phyloP scores from a whole-genome alignment of 768 basidiomycete species.

The Mycena epipterygia region DNA sequence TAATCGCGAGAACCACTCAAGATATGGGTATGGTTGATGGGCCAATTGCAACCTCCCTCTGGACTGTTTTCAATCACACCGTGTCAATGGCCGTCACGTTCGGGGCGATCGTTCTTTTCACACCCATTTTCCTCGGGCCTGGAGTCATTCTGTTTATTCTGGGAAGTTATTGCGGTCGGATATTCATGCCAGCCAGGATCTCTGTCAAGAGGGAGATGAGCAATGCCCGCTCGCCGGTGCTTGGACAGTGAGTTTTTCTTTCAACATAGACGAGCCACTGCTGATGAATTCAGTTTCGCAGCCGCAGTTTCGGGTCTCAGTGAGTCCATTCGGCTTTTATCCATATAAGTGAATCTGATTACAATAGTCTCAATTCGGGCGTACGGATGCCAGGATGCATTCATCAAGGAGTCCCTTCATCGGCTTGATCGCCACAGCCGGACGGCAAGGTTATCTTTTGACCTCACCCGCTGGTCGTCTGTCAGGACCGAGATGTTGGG shows the following conservation, averaged over 20 bases:
- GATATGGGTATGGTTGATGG: slow-evolving; percentile 75
- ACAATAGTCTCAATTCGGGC: slow-evolving; percentile 70
- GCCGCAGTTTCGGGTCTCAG: slow-evolving; percentile 71
- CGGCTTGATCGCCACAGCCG: slow-evolving; percentile 71
- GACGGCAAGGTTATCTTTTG: slow-evolving; percentile 62
- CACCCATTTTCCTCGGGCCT: slow-evolving; percentile 61
- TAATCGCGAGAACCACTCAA: slow-evolving; percentile 76
- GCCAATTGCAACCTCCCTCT: slow-evolving; percentile 45
- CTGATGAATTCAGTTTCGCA: slow-evolving; percentile 52
- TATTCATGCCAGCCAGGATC: slow-evolving; percentile 61
- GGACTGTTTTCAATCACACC: slow-evolving; percentile 44
- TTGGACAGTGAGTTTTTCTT: slow-evolving; percentile 41
- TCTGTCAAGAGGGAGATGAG: slow-evolving; percentile 50
- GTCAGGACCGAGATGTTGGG: slow-evolving; percentile 42
- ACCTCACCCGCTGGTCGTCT: slow-evolving; percentile 65
- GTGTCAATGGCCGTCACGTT: slow-evolving; percentile 58
- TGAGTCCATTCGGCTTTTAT: slow-evolving; percentile 37
- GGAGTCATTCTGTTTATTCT: slow-evolving; percentile 44
- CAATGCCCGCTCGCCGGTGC: slow-evolving; percentile 10
- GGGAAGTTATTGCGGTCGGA: slow-evolving; percentile 56
- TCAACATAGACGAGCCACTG: neutral
- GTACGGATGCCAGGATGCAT: slow-evolving; percentile 68
- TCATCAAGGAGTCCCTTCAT: slow-evolving; percentile 58
- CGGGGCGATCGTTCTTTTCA: slow-evolving; percentile 57
- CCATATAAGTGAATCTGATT: neutral